Evolutionary conservation across 345 rosid genomes (phyloP), one percentile per base, ranked within the genome.

Genomic region (Xanthoceras sorbifolium): DNA sequence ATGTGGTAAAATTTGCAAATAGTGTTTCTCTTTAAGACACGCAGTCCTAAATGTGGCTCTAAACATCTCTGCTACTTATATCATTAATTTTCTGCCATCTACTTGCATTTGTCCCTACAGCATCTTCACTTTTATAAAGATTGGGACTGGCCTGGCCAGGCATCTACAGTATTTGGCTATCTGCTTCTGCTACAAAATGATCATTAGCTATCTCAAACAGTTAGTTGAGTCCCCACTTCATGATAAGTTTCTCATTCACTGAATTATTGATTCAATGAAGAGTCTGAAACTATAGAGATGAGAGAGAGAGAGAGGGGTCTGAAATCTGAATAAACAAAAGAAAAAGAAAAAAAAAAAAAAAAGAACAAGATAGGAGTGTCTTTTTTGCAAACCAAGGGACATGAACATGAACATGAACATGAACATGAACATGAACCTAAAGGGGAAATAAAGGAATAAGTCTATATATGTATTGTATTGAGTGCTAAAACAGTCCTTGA

Each of bases 401-500:
- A 23, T 36, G 75, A 71, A 52, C 18, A 32, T 29, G 22, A 7
- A 6, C 42, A 38, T n/a, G 65, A 57, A 57, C 65, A 23, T 36
- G 75, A 71, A 52, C 18, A 32, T 29, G 22, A 7, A 6, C 42
- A 38, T n/a, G n/a, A n/a, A n/a, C 8, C 60, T 9, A 17, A 69
- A 32, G 14, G 46, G 54, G 54, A 54, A 72, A 34, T 17, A 32
- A 57, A 57, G 23, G 75, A 71, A 71, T 71, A 22, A 54, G 7
- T 32, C 1, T 55, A 1, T 22, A 38, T 59, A 59, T 54, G 10
- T 55, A 55, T 57, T 60, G 22, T 52, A 28, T 50, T 69, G 62
- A 69, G 73, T 29, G 73, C 62, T 31, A 52, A 46, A 69, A 20
- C 62, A 50, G 42, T 14, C 40, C 66, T 60, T 72, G 67, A 72